Conservation (phyloP, 495 filamentous ascomycete genomes). For the Daldinia childiae region DNA sequence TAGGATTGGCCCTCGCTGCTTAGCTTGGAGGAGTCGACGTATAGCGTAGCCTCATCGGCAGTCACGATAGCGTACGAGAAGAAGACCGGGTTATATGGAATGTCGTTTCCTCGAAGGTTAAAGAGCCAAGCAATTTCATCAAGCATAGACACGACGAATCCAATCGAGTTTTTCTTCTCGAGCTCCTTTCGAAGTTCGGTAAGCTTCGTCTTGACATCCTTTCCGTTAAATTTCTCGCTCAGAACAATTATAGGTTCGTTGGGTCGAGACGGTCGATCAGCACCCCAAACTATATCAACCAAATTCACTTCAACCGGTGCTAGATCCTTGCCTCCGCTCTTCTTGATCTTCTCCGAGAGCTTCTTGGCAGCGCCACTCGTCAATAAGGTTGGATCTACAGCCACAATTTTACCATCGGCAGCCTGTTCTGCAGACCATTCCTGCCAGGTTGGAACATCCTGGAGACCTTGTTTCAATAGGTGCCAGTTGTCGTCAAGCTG, state of each 20-base stretch:
- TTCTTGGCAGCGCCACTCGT: slow-evolving; percentile 87
- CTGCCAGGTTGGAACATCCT: slow-evolving; percentile 96
- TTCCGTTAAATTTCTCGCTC: slow-evolving; percentile 79
- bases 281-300: slow-evolving; percentile 87
- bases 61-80: slow-evolving; percentile 96
- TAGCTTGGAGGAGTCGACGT: slow-evolving; percentile 83
- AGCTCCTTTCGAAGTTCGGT: slow-evolving; percentile 88
- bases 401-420: slow-evolving; percentile 84
- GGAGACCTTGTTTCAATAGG: slow-evolving; percentile 89
- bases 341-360: slow-evolving; percentile 85
- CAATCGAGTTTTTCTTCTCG: slow-evolving; percentile 87
- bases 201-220: slow-evolving; percentile 83
- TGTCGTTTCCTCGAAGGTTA: slow-evolving; percentile 95
- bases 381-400: slow-evolving; percentile 90
- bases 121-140: slow-evolving; percentile 99
- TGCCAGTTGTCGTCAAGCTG: slow-evolving; percentile 94
- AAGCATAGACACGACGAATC: slow-evolving; percentile 92
- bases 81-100: slow-evolving; percentile 98
- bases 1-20: slow-evolving; percentile 73
- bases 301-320: slow-evolving; percentile 80
- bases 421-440: slow-evolving; percentile 94
- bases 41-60: slow-evolving; percentile 80
- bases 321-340: slow-evolving; percentile 81
- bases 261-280: slow-evolving; percentile 75
- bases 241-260: slow-evolving; percentile 79